Conservation (phyloP, 2,329 filamentous ascomycete species). For the Botrytis elliptica region DNA sequence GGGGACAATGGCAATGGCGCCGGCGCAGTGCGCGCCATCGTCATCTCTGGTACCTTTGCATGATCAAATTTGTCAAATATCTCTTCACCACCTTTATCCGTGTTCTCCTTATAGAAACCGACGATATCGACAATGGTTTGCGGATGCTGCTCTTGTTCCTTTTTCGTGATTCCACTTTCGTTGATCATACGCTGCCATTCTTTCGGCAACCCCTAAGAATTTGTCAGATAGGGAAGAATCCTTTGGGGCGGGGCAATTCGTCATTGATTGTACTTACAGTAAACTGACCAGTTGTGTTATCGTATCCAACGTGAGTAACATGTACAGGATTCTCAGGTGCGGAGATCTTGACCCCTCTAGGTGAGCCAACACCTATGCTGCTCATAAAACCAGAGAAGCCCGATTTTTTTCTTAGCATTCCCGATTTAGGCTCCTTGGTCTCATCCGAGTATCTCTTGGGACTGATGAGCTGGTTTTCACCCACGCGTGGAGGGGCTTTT, state of each 20-base stretch:
- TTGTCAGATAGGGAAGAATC: constrained; percentile 1
- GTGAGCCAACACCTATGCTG: constrained; percentile 75
- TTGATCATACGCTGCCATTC: constrained; percentile 97
- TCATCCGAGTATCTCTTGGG: constrained; percentile 82
- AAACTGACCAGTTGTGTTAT: constrained; percentile 94
- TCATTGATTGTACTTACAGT: constrained; percentile 56
- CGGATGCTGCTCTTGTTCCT: constrained; percentile 92
- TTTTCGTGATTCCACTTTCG: constrained; percentile 93
- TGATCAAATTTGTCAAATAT: constrained; percentile 97
- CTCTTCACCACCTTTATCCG: constrained; percentile 71
- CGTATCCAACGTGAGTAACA: constrained; percentile 96
- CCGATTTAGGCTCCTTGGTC: constrained; percentile 59
- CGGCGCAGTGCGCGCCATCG: constrained; percentile 40
- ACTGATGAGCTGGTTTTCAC: constrained; percentile 49
- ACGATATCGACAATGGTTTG: constrained; percentile 95
- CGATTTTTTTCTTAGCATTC: constrained; percentile 75
- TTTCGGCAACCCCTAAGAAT: constrained; percentile 77
- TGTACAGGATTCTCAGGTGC: constrained; percentile 96
- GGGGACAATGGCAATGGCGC: constrained; percentile 33
- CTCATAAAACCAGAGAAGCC: constrained; percentile 87
- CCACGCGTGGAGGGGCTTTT: constrained; percentile 44
- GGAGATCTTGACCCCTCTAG: constrained; percentile 91
- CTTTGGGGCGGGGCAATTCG: not conserved
- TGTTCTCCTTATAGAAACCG: constrained; percentile 94
- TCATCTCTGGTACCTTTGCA: constrained; percentile 61